Evolutionary conservation across 2,329 filamentous ascomycete genomes (phyloP).

Genomic region (Hymenoscyphus fructigenus): DNA sequence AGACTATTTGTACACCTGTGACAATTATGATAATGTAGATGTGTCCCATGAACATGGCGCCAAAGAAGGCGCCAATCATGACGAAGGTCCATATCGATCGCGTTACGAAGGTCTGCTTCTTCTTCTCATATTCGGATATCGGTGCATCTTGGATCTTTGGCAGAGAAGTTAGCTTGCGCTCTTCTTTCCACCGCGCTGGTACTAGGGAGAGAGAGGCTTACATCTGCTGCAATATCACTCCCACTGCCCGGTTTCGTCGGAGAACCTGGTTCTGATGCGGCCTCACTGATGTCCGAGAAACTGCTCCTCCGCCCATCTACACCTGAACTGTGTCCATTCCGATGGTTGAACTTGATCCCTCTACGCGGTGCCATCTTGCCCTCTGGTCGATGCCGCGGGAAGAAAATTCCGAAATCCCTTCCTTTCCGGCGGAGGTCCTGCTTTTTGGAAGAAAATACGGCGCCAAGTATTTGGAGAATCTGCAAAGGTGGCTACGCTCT

Average conservation of each 20-base stretch:
- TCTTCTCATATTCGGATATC: constrained; percentile 88
- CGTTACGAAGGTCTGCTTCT: constrained; percentile 96
- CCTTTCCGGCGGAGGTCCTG: constrained; percentile 9
- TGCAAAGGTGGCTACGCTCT: constrained; percentile 5
- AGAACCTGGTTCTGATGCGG: constrained; percentile 43
- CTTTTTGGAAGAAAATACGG: constrained; percentile 4
- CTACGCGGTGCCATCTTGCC: constrained; percentile 46
- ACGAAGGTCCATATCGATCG: constrained; percentile 96
- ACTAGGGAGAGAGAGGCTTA: constrained; percentile 32
- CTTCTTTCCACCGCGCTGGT: constrained; percentile 1
- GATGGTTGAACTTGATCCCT: constrained; percentile 52
- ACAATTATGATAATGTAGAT: constrained; percentile 95
- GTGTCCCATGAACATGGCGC: constrained; percentile 89
- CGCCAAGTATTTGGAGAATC: constrained; percentile 19
- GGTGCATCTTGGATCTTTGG: constrained; percentile 27
- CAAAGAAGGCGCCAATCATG: constrained; percentile 94
- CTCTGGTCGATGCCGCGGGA: constrained; percentile 11
- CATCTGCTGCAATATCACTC: constrained; percentile 41
- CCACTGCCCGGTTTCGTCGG: constrained; percentile 27
- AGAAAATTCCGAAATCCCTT: constrained; percentile 13
- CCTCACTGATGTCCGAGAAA: constrained; percentile 70
- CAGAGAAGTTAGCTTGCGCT: constrained; percentile 25
- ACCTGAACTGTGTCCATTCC: constrained; percentile 35
- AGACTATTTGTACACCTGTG: constrained; percentile 91
- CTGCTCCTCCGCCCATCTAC: constrained; percentile 56